A percentile compares a stretch with the other conserved stretches of the same genome.
phyloP scores from a whole-genome alignment of 306 rosid species.

The Lotus japonicus region DNA sequence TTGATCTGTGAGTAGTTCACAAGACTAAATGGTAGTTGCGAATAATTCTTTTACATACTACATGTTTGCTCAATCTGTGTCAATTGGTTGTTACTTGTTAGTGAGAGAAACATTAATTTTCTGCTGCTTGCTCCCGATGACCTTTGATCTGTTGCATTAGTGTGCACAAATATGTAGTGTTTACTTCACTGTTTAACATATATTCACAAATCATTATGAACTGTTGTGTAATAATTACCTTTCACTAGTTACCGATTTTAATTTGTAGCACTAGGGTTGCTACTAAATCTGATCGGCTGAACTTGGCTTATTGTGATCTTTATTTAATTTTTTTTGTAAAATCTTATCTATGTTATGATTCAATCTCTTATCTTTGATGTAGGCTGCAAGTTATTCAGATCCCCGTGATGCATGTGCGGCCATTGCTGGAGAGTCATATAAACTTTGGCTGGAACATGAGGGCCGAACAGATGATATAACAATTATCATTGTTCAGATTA shows the following conservation, averaged over 20 bases:
- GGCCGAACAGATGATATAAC: constrained; percentile 95
- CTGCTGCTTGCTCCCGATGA: background rate
- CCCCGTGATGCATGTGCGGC: constrained; percentile 99
- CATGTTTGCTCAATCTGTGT: background rate
- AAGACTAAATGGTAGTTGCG: background rate
- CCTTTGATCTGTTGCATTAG: background rate
- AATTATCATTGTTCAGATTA: constrained; percentile 80
- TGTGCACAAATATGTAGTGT: background rate
- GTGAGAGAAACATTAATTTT: background rate
- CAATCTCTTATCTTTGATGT: constrained; percentile 21
- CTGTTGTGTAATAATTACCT: background rate
- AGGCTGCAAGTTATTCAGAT: constrained; percentile 86
- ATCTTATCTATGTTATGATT: no score
- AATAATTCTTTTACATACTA: background rate
- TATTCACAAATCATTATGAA: background rate
- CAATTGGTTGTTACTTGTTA: background rate
- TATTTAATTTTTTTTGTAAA: no score
- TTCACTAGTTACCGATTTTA: background rate
- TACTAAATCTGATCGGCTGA: constrained; percentile 14
- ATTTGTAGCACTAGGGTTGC: background rate
- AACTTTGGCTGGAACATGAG: constrained; percentile 83
- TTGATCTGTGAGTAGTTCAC: background rate
- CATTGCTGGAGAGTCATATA: constrained; percentile 94
- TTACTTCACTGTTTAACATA: background rate
- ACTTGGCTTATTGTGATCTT: background rate